Percentiles rank a stretch among this genome's conserved stretches.
phyloP scores from a whole-genome alignment of 1,284 basidiomycete species.

The Golubevia sp. region DNA sequence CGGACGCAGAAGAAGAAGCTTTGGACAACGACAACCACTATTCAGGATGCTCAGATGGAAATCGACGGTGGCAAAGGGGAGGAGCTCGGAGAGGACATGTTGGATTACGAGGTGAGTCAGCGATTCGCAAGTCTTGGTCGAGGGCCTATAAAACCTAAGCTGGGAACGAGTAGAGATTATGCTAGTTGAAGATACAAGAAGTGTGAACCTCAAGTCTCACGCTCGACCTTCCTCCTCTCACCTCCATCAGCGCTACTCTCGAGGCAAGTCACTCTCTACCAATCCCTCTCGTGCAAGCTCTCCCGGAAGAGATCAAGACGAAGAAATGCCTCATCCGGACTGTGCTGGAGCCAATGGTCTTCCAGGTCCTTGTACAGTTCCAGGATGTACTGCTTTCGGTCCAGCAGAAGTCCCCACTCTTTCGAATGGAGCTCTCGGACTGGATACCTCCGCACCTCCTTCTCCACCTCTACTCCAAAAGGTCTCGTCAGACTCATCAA shows the following conservation, averaged over 20 bases:
- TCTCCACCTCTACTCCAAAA: not conserved
- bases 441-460: not conserved
- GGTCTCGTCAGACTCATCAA: not conserved
- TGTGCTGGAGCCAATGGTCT: not conserved
- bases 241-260: not conserved
- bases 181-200: no score
- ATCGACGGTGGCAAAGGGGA: not conserved
- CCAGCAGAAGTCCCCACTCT: not conserved
- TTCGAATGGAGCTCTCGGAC: not conserved
- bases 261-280: not conserved
- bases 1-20: not conserved
- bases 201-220: no score
- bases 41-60: not conserved
- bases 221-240: no score
- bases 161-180: no score
- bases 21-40: not conserved
- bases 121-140: not conserved
- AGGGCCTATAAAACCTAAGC: no score
- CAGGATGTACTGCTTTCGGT: not conserved
- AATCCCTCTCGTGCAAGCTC: not conserved
- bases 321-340: not conserved
- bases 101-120: not conserved
- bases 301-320: not conserved
- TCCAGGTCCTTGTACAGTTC: not conserved
- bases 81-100: not conserved